Conservation (phyloP, 495 filamentous ascomycete species). For the Podospora conica region DNA sequence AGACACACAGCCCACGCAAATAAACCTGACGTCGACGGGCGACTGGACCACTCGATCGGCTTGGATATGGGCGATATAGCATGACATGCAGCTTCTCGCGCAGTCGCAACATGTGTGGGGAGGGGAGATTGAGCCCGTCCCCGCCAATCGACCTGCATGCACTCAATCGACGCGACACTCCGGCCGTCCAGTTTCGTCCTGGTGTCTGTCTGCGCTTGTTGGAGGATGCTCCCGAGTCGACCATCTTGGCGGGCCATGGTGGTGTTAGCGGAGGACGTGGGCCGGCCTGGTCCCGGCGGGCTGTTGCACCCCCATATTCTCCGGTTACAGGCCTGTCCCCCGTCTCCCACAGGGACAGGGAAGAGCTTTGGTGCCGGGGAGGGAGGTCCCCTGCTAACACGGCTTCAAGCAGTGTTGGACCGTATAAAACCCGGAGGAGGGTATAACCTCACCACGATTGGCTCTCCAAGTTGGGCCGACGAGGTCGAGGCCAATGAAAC, state of each 20-base stretch:
- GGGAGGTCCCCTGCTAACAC: background rate
- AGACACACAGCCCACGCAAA: background rate
- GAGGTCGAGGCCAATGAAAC: conserved; percentile 20
- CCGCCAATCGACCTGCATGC: conserved; percentile 20
- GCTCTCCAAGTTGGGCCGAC: background rate
- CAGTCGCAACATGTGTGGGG: conserved; percentile 21
- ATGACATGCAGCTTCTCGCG: conserved; percentile 25
- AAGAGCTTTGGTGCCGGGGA: background rate
- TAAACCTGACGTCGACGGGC: background rate
- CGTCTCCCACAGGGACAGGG: background rate
- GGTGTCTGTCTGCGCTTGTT: conserved; percentile 12
- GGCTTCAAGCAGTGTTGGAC: background rate
- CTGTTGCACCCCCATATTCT: too few species aligned
- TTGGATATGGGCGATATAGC: conserved; percentile 21
- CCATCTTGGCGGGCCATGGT: background rate
- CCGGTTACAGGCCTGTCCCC: background rate
- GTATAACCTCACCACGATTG: conserved; percentile 27
- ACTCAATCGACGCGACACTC: conserved; percentile 11
- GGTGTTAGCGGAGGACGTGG: background rate
- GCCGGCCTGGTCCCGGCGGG: too few species aligned
- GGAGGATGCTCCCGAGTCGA: conserved; percentile 14
- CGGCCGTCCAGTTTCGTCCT: conserved; percentile 13
- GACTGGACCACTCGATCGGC: conserved; percentile 8
- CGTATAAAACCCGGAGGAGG: conserved; percentile 20
- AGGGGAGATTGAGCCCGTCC: background rate